Percentiles rank a stretch among this genome's conserved stretches.
phyloP scores from a whole-genome alignment of 805 yeast genomes.

The Wickerhamiella sergipiensis region DNA sequence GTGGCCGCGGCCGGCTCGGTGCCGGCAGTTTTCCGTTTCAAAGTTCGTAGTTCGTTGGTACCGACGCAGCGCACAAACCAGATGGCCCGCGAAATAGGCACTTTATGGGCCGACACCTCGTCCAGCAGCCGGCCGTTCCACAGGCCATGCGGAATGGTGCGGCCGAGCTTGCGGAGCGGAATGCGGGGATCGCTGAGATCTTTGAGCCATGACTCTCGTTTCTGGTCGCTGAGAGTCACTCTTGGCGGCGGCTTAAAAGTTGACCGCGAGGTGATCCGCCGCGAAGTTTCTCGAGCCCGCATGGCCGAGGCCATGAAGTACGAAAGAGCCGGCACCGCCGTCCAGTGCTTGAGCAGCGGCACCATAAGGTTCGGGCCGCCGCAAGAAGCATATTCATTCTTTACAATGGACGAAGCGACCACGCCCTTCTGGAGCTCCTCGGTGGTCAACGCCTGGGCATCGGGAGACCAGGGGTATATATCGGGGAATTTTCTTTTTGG shows the following conservation, averaged over 20 bases:
- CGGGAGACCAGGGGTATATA: neutral
- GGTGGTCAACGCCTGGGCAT: slow-evolving; percentile 30
- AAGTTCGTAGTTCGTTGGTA: slow-evolving; percentile 54
- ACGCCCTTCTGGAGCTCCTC: slow-evolving; percentile 57
- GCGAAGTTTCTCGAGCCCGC: slow-evolving; percentile 32
- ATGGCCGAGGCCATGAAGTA: slow-evolving; percentile 36
- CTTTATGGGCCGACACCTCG: slow-evolving; percentile 47
- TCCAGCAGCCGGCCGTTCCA: slow-evolving; percentile 61
- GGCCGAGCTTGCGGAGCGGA: slow-evolving; percentile 53
- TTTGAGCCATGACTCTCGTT: slow-evolving; percentile 71
- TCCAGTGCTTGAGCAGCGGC: slow-evolving; percentile 26
- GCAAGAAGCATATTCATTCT: slow-evolving; percentile 58
- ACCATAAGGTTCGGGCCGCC: slow-evolving; percentile 35
- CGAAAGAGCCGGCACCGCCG: slow-evolving; percentile 36
- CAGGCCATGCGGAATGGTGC: slow-evolving; percentile 84
- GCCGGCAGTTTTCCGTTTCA: slow-evolving; percentile 32
- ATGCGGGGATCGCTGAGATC: slow-evolving; percentile 58
- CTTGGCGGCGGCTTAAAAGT: slow-evolving; percentile 73
- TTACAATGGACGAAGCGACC: slow-evolving; percentile 46
- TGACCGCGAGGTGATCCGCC: slow-evolving; percentile 34
- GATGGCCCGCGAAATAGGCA: slow-evolving; percentile 70
- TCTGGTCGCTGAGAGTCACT: slow-evolving; percentile 79
- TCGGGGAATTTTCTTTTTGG: neutral
- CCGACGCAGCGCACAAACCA: slow-evolving; percentile 88
- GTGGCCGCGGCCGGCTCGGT: slow-evolving; percentile 5